These are phyloP conservation scores for Misopates orontium DNA, from an alignment of 257 asterid species.

Conservation along the genomic window DNA sequence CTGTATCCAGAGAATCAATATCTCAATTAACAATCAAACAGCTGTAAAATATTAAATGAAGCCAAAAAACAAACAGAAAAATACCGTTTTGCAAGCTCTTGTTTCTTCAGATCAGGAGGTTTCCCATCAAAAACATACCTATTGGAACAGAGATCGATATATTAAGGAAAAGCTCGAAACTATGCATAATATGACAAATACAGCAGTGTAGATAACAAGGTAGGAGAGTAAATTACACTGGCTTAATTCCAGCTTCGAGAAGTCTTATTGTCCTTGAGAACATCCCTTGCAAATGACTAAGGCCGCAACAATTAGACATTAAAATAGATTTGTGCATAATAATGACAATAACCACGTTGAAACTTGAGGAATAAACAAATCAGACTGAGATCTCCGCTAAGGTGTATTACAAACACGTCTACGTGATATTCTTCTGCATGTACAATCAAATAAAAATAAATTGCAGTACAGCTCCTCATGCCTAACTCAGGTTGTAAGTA, in stretches of 20 bases:
- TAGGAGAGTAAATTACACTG: conserved; percentile 58
- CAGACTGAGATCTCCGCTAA: conserved; percentile 10
- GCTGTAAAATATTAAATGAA: conserved; percentile 8
- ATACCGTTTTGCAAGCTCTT: conserved; percentile 98
- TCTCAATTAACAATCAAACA: conserved; percentile 12
- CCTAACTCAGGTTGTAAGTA: conserved; percentile 8
- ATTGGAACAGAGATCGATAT: conserved; percentile 18
- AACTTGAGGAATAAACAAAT: not conserved
- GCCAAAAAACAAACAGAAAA: conserved; percentile 21
- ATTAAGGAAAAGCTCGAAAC: conserved; percentile 19
- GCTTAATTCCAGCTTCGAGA: conserved; percentile 98
- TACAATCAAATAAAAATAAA: too few relatives aligned
- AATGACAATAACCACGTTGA: not conserved
- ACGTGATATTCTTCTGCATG: not conserved
- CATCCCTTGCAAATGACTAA: conserved; percentile 96
- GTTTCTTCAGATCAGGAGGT: conserved; percentile 94
- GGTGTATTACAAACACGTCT: not conserved
- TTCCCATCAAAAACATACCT: conserved; percentile 96
- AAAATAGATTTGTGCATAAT: conserved; percentile 11
- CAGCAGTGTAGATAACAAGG: conserved; percentile 10
- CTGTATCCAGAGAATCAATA: conserved; percentile 43
- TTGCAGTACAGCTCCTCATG: too few relatives aligned
- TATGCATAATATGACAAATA: conserved; percentile 15
- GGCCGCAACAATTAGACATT: conserved; percentile 24
- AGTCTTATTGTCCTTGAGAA: conserved; percentile 90